Percentiles rank a stretch among this genome's conserved stretches.
phyloP scores from a whole-genome alignment of 2,329 filamentous ascomycete genomes.

The Calonectria pseudoreteaudii region DNA sequence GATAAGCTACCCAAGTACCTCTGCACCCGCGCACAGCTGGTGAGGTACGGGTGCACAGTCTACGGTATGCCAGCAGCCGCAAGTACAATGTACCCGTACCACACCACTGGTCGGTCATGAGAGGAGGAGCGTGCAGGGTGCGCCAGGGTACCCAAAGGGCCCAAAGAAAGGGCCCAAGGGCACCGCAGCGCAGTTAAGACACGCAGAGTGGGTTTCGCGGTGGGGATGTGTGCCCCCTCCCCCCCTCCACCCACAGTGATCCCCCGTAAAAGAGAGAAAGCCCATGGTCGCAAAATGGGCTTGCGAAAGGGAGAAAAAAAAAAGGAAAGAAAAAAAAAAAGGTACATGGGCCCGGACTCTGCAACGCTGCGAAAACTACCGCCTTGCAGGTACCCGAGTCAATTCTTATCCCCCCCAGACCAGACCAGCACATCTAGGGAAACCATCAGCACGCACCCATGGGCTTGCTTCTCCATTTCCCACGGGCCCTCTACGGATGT shows the following conservation, averaged over 20 bases:
- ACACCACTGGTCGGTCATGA: not conserved
- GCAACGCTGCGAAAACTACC: not conserved
- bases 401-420: not conserved
- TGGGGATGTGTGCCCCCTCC: not conserved
- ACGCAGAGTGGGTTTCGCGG: constrained; percentile 4
- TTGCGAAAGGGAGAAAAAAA: not conserved
- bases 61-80: not conserved
- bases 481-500: not conserved
- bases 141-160: not conserved
- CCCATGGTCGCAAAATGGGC: not conserved
- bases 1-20: constrained; percentile 16
- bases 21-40: constrained; percentile 3
- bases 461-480: constrained; percentile 11
- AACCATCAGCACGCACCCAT: not conserved
- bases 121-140: not conserved
- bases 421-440: not conserved
- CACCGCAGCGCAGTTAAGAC: not conserved
- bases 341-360: not conserved
- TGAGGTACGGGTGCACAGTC: not conserved
- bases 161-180: not conserved
- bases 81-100: constrained; percentile 9
- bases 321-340: not conserved
- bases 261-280: constrained; percentile 3
- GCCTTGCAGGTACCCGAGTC: not conserved
- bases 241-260: not conserved